A percentile compares a stretch with the other conserved stretches of the same genome.
phyloP scores from a whole-genome alignment of 805 yeast species.

The Lachancea quebecensis region DNA sequence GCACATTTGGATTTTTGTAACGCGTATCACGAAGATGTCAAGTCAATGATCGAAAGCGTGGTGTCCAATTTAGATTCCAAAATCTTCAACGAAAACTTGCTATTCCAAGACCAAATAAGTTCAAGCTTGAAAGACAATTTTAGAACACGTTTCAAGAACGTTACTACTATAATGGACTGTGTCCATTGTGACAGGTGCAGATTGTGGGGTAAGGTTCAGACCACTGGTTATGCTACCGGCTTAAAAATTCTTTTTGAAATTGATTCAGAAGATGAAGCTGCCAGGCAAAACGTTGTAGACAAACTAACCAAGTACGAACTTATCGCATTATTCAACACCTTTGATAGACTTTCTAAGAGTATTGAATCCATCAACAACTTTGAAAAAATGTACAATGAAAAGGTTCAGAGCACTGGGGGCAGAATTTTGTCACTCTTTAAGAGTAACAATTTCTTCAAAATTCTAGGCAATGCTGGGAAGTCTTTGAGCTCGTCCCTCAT shows the following conservation, averaged over 20 bases:
- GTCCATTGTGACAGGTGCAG: slow-evolving; percentile 98
- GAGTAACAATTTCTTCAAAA: slow-evolving; percentile 28
- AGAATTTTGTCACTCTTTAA: slow-evolving; percentile 23
- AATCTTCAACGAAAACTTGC: slow-evolving; percentile 45
- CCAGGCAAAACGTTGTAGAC: slow-evolving; percentile 43
- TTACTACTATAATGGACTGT: slow-evolving; percentile 92
- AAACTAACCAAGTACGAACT: slow-evolving; percentile 72
- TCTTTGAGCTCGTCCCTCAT: slow-evolving; percentile 9
- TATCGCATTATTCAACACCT: slow-evolving; percentile 85
- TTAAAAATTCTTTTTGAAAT: slow-evolving; percentile 82
- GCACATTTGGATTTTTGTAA: slow-evolving; percentile 45
- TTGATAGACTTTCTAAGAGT: slow-evolving; percentile 85
- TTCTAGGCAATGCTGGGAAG: slow-evolving; percentile 26
- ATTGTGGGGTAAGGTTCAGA: slow-evolving; percentile 96
- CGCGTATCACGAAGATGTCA: slow-evolving; percentile 39
- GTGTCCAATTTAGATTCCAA: slow-evolving; percentile 31
- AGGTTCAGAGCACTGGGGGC: slow-evolving; percentile 15
- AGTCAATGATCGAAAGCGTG: slow-evolving; percentile 37
- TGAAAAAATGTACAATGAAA: slow-evolving; percentile 44
- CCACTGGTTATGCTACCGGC: slow-evolving; percentile 96
- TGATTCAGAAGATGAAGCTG: slow-evolving; percentile 39
- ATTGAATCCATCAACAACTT: slow-evolving; percentile 69
- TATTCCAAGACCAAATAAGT: slow-evolving; percentile 41
- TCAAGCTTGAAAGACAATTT: slow-evolving; percentile 72
- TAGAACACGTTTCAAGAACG: slow-evolving; percentile 77